A percentile compares a stretch with the other conserved stretches of the same genome.
Evolutionary conservation across 139 green algal genomes (phyloP).

Genomic region (Chlamydomonas urium): DNA sequence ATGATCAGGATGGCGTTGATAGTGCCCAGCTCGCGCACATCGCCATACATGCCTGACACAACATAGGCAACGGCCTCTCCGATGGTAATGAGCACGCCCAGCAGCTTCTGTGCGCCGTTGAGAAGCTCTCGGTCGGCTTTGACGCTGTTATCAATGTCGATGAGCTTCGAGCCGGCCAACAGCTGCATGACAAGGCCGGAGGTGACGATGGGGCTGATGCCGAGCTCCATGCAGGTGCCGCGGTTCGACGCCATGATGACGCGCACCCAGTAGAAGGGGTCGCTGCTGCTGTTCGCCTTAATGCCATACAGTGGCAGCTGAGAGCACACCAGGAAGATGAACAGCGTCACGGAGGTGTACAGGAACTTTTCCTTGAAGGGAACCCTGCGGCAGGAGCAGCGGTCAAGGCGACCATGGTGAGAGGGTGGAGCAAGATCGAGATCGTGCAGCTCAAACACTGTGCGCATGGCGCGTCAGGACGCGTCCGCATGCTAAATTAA

Average conservation of each 20-base stretch:
- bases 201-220: constrained; percentile 96
- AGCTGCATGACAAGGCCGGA: constrained; percentile 97
- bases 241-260: constrained; percentile 97
- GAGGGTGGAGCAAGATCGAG: too few relatives aligned
- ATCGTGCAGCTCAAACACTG: too few relatives aligned
- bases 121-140: constrained; percentile 94
- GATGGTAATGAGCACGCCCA: constrained; percentile 98
- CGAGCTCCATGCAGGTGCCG: constrained; percentile 97
- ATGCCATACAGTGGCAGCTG: constrained; percentile 98
- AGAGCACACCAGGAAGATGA: constrained; percentile 97
- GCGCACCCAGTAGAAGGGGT: constrained; percentile 97
- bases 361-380: constrained; percentile 48
- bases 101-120: constrained; percentile 93
- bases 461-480: too few relatives aligned
- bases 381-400: neutral
- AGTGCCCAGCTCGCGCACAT: constrained; percentile 88
- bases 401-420: too few relatives aligned
- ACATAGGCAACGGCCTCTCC: constrained; percentile 99
- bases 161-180: constrained; percentile 94
- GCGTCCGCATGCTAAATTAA: too few relatives aligned
- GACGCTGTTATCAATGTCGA: constrained; percentile 96
- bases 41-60: constrained; percentile 97
- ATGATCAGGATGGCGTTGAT: constrained; percentile 95
- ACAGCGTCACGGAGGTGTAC: constrained; percentile 91
- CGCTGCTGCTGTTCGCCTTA: constrained; percentile 70